phyloP scores from a whole-genome alignment of 139 green algal species.

The Picochlorum sp. region DNA sequence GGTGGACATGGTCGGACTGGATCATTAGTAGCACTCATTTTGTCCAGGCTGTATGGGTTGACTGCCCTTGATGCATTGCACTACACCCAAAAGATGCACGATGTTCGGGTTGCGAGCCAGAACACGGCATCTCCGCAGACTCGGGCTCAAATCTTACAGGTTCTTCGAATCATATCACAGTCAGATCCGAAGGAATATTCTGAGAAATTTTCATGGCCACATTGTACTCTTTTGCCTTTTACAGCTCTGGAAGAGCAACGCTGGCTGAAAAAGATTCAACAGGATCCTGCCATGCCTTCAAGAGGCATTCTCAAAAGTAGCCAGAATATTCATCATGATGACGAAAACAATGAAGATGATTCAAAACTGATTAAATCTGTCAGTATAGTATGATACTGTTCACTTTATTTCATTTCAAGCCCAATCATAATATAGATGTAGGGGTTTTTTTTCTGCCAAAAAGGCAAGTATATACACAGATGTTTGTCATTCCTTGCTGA shows the following conservation, averaged over 20 bases:
- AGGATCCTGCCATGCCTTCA: too few species aligned
- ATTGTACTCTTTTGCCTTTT: not conserved
- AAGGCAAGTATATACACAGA: not conserved
- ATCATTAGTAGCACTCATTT: constrained; percentile 54
- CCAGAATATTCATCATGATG: too few species aligned
- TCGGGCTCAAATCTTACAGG: constrained; percentile 59
- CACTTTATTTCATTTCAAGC: too few species aligned
- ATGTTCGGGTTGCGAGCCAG: constrained; percentile 62
- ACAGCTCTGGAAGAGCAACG: not conserved
- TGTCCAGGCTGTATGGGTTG: constrained; percentile 61
- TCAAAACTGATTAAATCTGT: too few species aligned
- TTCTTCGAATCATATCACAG: constrained; percentile 16
- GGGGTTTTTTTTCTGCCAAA: too few species aligned
- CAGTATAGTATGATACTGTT: too few species aligned
- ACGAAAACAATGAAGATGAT: too few species aligned
- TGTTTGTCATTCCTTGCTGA: constrained; percentile 1
- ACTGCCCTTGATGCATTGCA: constrained; percentile 50
- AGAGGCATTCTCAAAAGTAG: too few species aligned
- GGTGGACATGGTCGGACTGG: constrained; percentile 54
- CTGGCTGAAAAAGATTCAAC: not conserved
- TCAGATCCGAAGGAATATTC: not conserved
- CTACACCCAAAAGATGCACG: constrained; percentile 66
- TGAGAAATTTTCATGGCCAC: not conserved
- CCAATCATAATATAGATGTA: too few species aligned
- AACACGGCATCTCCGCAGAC: constrained; percentile 67